Evolutionary conservation across 768 basidiomycete species (phyloP).

Genomic region (Amanita rubescens): DNA sequence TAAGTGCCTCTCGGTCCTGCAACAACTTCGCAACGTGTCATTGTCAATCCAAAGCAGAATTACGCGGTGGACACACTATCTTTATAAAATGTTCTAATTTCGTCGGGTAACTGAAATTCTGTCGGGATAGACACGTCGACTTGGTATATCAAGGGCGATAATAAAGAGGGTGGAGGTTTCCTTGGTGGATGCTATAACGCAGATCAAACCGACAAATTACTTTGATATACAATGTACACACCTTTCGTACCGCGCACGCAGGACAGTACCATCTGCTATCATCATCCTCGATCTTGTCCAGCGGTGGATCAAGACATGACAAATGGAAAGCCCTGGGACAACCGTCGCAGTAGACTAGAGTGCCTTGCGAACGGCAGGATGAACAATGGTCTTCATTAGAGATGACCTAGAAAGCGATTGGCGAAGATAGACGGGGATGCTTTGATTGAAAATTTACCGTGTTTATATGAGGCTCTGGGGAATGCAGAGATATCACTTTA

Average conservation of each 20-base stretch:
- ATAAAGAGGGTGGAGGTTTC: constrained; percentile 58
- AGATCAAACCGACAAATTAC: constrained; percentile 12
- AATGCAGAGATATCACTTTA: constrained; percentile 33
- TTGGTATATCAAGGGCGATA: constrained; percentile 67
- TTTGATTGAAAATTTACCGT: constrained; percentile 23
- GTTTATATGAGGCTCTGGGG: constrained; percentile 38
- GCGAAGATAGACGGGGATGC: constrained; percentile 4
- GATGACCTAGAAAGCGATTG: constrained; percentile 28
- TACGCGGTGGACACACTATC: constrained; percentile 52
- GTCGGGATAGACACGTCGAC: constrained; percentile 62
- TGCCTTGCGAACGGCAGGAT: constrained; percentile 73
- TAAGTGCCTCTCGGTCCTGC: constrained; percentile 78
- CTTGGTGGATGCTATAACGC: constrained; percentile 54
- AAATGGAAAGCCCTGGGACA: constrained; percentile 96
- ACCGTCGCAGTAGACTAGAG: constrained; percentile 94
- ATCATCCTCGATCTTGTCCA: constrained; percentile 82
- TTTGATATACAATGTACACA: constrained; percentile 25
- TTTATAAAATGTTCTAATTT: constrained; percentile 76
- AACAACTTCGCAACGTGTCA: constrained; percentile 46
- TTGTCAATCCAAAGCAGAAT: constrained; percentile 7
- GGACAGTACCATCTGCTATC: constrained; percentile 83
- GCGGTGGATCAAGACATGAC: constrained; percentile 93
- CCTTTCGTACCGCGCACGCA: constrained; percentile 59
- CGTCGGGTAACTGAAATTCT: constrained; percentile 83
- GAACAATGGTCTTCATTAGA: constrained; percentile 86